Conservation (phyloP, 192 early-diverging fungal species). For the Powellomyces hirtus region DNA sequence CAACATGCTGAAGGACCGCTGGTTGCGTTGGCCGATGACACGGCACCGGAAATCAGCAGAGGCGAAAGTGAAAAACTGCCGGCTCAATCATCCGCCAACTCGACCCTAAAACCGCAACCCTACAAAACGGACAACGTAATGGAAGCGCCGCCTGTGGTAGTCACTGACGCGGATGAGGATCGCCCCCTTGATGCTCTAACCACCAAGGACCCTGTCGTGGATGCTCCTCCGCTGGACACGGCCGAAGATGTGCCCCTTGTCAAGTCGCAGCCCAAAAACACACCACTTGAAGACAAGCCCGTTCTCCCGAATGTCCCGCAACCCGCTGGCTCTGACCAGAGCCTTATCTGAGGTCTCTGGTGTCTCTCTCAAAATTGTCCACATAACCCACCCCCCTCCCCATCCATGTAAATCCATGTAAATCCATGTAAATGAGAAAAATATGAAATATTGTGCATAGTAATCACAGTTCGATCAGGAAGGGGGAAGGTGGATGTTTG, state of each 20-base stretch:
- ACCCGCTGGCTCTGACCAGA: background rate
- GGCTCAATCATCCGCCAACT: too few relatives aligned
- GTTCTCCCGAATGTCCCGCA: background rate
- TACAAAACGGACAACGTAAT: background rate
- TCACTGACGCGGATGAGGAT: background rate
- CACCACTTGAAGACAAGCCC: too few relatives aligned
- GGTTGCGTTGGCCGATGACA: background rate
- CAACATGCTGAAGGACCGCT: background rate
- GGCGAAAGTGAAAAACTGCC: background rate
- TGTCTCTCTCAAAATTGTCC: too few relatives aligned
- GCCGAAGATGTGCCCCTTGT: conserved; percentile 1
- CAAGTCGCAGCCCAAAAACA: background rate
- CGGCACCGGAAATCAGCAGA: background rate
- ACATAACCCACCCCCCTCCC: too few relatives aligned
- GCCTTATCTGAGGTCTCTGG: background rate
- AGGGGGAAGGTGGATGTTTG: too few relatives aligned
- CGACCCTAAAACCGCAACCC: too few relatives aligned
- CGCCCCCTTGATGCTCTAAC: background rate
- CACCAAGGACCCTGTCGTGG: background rate
- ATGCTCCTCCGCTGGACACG: background rate
- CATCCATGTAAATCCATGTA: too few relatives aligned
- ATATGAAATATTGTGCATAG: too few relatives aligned
- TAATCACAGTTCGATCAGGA: too few relatives aligned
- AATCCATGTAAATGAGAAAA: too few relatives aligned
- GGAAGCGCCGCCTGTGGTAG: background rate